Evolutionary conservation across 345 rosid genomes (phyloP).

Genomic region (Gossypium stocksii): DNA sequence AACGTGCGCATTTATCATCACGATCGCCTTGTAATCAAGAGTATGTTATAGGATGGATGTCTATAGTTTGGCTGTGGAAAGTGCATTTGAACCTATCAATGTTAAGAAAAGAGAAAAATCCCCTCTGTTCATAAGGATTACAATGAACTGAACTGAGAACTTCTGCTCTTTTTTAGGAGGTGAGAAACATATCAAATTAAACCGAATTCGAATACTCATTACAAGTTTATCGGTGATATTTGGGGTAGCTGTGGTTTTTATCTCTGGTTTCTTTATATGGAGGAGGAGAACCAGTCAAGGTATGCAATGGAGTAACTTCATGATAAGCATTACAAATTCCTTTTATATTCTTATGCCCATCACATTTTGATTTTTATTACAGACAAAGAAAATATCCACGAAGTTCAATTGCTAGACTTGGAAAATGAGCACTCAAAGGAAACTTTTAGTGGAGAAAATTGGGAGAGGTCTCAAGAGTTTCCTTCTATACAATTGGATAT

Average conservation of each 20-base stretch:
- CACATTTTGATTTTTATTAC: neutral
- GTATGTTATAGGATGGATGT: too few species aligned
- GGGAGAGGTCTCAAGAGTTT: neutral
- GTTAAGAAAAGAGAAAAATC: too few species aligned
- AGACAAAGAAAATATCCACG: neutral
- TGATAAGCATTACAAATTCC: neutral
- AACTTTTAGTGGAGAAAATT: neutral
- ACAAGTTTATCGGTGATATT: neutral
- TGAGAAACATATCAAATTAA: neutral
- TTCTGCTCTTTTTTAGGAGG: neutral
- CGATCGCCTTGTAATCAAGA: too few species aligned
- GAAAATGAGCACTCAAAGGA: neutral
- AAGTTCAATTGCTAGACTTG: neutral
- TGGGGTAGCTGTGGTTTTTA: neutral
- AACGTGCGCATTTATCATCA: too few species aligned
- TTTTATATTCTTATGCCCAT: neutral
- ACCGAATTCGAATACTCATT: neutral
- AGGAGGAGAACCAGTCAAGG: neutral
- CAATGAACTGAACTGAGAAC: neutral
- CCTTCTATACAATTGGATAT: neutral
- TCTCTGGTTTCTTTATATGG: neutral
- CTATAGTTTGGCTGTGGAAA: too few species aligned
- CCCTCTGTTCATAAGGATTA: neutral
- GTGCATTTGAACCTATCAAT: too few species aligned
- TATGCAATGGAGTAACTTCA: neutral